Conservation (phyloP, 2,329 filamentous ascomycete genomes). For the Sphaerostilbella broomeana region DNA sequence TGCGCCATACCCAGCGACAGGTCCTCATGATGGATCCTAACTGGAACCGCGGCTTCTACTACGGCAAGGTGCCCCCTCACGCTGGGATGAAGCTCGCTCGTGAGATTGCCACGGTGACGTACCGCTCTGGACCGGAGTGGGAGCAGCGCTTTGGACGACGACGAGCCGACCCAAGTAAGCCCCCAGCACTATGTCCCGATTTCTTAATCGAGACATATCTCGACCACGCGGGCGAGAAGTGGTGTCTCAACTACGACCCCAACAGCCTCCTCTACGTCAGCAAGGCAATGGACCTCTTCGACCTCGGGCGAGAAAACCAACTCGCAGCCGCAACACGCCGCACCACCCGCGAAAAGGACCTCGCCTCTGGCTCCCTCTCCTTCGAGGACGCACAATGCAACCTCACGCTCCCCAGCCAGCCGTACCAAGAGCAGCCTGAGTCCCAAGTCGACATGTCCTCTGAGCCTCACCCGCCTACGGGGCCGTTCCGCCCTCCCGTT, state of each 20-base stretch:
- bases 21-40: slow-evolving; percentile 99
- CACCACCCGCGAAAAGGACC: slow-evolving; percentile 49
- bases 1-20: slow-evolving; percentile 95
- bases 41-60: slow-evolving; percentile 95
- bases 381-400: slow-evolving; percentile 50
- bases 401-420: slow-evolving; percentile 72
- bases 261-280: slow-evolving; percentile 95
- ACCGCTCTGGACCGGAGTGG: slow-evolving; percentile 95
- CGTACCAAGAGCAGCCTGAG: slow-evolving; percentile 76
- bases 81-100: slow-evolving; percentile 96
- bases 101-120: slow-evolving; percentile 96
- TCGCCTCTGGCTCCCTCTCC: slow-evolving; percentile 50
- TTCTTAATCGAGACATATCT: slow-evolving; percentile 98
- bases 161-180: slow-evolving; percentile 77
- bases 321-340: slow-evolving; percentile 55
- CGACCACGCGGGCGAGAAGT: slow-evolving; percentile 97
- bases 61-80: slow-evolving; percentile 80
- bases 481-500: slow-evolving; percentile 55
- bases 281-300: slow-evolving; percentile 98
- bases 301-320: slow-evolving; percentile 71
- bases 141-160: slow-evolving; percentile 87
- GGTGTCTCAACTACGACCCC: slow-evolving; percentile 91
- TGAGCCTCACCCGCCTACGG: slow-evolving; percentile 18
- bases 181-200: slow-evolving; percentile 90
- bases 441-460: slow-evolving; percentile 30